These are phyloP conservation scores for Cladophialophora carrionii DNA, from an alignment of 2,329 filamentous ascomycete genomes.

Conservation along the genomic window DNA sequence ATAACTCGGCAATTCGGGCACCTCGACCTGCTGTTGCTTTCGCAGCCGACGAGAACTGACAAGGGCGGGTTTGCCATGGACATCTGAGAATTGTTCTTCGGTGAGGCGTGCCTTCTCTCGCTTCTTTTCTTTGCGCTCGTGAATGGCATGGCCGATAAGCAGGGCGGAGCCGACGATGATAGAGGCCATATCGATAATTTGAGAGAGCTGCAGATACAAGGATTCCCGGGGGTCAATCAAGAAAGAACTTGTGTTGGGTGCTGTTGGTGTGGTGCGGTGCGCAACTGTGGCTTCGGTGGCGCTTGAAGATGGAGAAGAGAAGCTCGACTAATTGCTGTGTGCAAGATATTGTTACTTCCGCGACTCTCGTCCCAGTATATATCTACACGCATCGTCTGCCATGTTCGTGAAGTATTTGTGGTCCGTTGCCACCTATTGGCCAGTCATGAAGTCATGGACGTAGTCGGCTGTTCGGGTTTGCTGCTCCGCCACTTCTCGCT, in stretches of 20 bases:
- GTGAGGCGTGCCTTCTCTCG: constrained; percentile 24
- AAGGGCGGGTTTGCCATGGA: constrained; percentile 3
- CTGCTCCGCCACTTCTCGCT: not conserved
- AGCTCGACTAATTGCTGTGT: not conserved
- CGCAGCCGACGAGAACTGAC: constrained; percentile 4
- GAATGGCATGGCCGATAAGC: constrained; percentile 18
- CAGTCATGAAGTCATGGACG: constrained; percentile 1
- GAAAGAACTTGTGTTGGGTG: not conserved
- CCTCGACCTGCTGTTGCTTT: not conserved
- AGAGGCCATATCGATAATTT: constrained; percentile 38
- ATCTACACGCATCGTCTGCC: not conserved
- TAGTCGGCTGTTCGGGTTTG: not conserved
- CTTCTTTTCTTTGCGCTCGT: constrained; percentile 26
- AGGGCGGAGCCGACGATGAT: constrained; percentile 42
- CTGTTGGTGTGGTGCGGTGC: not conserved
- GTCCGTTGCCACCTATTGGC: not conserved
- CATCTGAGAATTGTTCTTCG: constrained; percentile 24
- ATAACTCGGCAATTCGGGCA: not conserved
- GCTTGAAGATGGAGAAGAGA: not conserved
- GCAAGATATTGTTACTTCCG: not conserved
- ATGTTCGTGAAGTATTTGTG: constrained; percentile 1
- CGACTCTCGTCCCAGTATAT: not conserved
- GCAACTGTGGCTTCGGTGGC: not conserved
- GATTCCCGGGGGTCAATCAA: not conserved
- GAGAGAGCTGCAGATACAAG: not conserved